phyloP scores from a whole-genome alignment of 148 eudicot species.

The Cornus controversa region DNA sequence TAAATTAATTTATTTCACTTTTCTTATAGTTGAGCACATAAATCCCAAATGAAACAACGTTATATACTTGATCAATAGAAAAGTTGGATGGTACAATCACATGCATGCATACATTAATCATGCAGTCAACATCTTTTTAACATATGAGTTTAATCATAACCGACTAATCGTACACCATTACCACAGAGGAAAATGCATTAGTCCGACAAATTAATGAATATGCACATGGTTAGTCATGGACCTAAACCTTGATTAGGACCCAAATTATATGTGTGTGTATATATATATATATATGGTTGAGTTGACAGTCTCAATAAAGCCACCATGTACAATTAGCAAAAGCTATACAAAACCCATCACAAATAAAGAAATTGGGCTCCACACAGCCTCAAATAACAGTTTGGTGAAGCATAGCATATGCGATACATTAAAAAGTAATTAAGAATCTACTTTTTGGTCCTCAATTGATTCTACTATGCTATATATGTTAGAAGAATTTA shows the following conservation, averaged over 20 bases:
- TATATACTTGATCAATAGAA: too few relatives aligned
- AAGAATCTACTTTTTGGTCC: not conserved
- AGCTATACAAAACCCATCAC: not conserved
- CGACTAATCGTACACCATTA: not conserved
- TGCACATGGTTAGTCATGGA: constrained; percentile 15
- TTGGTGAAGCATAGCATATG: not conserved
- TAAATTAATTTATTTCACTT: too few relatives aligned
- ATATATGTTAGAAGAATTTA: not conserved
- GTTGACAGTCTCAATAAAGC: constrained; percentile 4
- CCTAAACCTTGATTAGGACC: constrained; percentile 11
- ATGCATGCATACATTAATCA: too few relatives aligned
- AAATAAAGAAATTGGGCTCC: not conserved
- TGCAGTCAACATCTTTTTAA: too few relatives aligned
- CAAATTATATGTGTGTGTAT: not conserved
- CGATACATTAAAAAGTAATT: not conserved
- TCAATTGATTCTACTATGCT: not conserved
- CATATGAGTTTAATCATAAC: not conserved
- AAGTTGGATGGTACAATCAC: too few relatives aligned
- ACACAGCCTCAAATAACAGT: not conserved
- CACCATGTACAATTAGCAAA: not conserved
- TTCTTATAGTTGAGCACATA: not conserved
- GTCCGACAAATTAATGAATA: not conserved
- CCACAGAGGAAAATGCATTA: not conserved
- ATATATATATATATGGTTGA: constrained; percentile 5
- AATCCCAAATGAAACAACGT: not conserved